Percentiles rank a stretch among this genome's conserved stretches.
phyloP scores from a whole-genome alignment of 352 stramenopile species.

The Hyaloperonospora brassicae region DNA sequence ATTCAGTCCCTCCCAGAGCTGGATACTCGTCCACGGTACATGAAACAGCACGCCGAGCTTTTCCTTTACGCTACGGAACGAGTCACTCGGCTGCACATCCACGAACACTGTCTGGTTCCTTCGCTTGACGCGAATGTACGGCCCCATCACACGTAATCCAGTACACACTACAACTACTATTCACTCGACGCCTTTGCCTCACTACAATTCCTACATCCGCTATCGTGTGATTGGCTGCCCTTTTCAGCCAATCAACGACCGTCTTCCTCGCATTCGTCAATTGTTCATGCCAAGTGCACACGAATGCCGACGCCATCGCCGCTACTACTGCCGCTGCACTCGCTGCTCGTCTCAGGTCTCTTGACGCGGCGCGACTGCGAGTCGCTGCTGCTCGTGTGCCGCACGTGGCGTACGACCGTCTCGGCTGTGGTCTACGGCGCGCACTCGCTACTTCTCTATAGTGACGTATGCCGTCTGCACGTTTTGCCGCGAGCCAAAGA shows the following conservation, averaged over 20 bases:
- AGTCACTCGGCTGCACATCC: constrained; percentile 68
- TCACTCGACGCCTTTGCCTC: too few species aligned
- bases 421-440: constrained; percentile 21
- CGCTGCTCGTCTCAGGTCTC: constrained; percentile 17
- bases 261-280: too few species aligned
- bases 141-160: constrained; percentile 37
- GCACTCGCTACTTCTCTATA: constrained; percentile 39
- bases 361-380: constrained; percentile 14
- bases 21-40: constrained; percentile 44
- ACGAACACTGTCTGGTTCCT: constrained; percentile 83
- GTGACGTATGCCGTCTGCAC: constrained; percentile 43
- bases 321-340: constrained; percentile 11
- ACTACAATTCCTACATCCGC: too few species aligned
- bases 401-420: constrained; percentile 24
- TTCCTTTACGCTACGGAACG: constrained; percentile 78
- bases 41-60: constrained; percentile 67
- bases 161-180: too few species aligned
- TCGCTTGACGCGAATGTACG: constrained; percentile 87
- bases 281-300: too few species aligned
- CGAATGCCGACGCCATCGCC: not conserved
- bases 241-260: too few species aligned
- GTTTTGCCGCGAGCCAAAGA: constrained; percentile 34
- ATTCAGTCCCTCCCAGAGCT: constrained; percentile 64
- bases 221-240: too few species aligned
- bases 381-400: constrained; percentile 20